A percentile compares a stretch with the other conserved stretches of the same genome.
These are phyloP conservation scores for Lithohypha guttulata DNA, from an alignment of 2,329 filamentous ascomycete genomes.

Conservation along the genomic window DNA sequence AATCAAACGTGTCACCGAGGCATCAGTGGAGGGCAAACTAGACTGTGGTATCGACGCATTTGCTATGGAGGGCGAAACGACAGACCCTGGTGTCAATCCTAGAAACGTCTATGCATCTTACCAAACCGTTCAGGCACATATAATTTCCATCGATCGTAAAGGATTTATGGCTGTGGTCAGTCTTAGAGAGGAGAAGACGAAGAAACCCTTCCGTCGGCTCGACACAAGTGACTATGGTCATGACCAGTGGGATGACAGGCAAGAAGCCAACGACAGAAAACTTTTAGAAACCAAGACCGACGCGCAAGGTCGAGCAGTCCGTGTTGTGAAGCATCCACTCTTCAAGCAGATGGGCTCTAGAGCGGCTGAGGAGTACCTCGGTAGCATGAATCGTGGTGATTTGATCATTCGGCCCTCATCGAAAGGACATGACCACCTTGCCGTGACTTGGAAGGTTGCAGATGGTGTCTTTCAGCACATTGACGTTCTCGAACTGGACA, in stretches of 20 bases:
- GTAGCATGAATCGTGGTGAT: slow-evolving; percentile 74
- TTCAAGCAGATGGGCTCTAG: slow-evolving; percentile 88
- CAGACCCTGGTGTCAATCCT: slow-evolving; percentile 52
- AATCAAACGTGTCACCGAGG: slow-evolving; percentile 80
- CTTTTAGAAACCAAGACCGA: slow-evolving; percentile 78
- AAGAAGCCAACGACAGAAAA: slow-evolving; percentile 67
- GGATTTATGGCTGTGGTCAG: slow-evolving; percentile 75
- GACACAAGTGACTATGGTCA: slow-evolving; percentile 51
- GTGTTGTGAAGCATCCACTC: slow-evolving; percentile 94
- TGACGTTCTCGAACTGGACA: slow-evolving; percentile 91
- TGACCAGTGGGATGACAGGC: slow-evolving; percentile 75
- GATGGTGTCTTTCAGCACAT: slow-evolving; percentile 96
- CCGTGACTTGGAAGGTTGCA: slow-evolving; percentile 95
- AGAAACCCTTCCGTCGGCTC: slow-evolving; percentile 57
- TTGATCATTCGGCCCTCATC: slow-evolving; percentile 92
- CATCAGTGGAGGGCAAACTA: slow-evolving; percentile 85
- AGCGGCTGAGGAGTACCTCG: slow-evolving; percentile 88
- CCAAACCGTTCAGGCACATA: slow-evolving; percentile 79
- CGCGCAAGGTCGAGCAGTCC: slow-evolving; percentile 70
- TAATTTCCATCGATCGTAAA: slow-evolving; percentile 78
- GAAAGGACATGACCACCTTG: slow-evolving; percentile 88
- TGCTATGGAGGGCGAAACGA: slow-evolving; percentile 72
- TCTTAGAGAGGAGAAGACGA: slow-evolving; percentile 69
- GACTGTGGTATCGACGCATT: slow-evolving; percentile 91
- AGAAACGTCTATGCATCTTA: slow-evolving; percentile 64